phyloP scores from a whole-genome alignment of 2,329 filamentous ascomycete species.

The Cladophialophora yegresii region DNA sequence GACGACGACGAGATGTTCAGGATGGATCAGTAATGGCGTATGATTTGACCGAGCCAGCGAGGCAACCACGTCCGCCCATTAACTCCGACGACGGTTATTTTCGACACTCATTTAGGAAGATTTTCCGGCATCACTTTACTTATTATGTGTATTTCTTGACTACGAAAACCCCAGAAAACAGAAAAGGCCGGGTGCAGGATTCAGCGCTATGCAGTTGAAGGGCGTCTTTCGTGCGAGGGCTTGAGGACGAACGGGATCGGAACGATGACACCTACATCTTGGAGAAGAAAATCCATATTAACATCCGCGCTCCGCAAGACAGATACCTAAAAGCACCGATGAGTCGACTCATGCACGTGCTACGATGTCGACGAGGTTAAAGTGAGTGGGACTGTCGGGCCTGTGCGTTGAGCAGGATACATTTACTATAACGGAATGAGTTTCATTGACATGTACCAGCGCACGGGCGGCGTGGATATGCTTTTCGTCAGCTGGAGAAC shows the following conservation, averaged over 20 bases:
- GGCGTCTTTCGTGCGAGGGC: neutral
- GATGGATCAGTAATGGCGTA: constrained; percentile 78
- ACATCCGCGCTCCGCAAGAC: constrained; percentile 34
- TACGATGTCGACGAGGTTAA: constrained; percentile 38
- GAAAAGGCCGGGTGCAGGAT: constrained; percentile 30
- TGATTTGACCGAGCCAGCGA: neutral
- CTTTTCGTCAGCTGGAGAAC: neutral
- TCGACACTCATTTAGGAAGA: constrained; percentile 25
- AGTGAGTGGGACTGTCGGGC: constrained; percentile 36
- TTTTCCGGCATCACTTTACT: constrained; percentile 16
- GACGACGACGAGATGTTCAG: constrained; percentile 96
- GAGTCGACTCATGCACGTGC: constrained; percentile 28
- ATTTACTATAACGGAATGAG: constrained; percentile 28
- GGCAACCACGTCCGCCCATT: constrained; percentile 2
- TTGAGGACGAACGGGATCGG: constrained; percentile 8
- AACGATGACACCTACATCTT: constrained; percentile 17
- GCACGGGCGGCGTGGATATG: neutral
- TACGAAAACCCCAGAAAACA: constrained; percentile 11
- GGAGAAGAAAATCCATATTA: constrained; percentile 20
- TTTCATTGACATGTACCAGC: constrained; percentile 13
- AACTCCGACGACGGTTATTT: constrained; percentile 17
- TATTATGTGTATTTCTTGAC: constrained; percentile 24
- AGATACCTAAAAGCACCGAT: constrained; percentile 37
- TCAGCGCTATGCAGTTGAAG: constrained; percentile 6
- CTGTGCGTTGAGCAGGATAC: constrained; percentile 37